A percentile compares a stretch with the other conserved stretches of the same genome.
Conservation (phyloP, 495 filamentous ascomycete species). For the Neurospora sp. region DNA sequence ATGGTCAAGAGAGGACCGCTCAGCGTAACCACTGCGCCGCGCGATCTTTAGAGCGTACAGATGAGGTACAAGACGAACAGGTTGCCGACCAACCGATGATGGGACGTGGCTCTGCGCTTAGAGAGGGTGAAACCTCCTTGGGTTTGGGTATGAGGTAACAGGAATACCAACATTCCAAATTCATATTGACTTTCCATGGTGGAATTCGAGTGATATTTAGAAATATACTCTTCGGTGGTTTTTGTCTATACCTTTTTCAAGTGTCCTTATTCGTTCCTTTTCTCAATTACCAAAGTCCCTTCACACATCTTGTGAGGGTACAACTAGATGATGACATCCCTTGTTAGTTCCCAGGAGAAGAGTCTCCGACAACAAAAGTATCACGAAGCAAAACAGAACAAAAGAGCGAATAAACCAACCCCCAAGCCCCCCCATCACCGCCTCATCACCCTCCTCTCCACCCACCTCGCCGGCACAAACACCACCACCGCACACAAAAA, state of each 20-base stretch:
- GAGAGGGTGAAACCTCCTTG: not conserved
- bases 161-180: not conserved
- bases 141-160: not conserved
- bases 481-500: constrained; percentile 34
- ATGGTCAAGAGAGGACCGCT: constrained; percentile 57
- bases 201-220: not conserved
- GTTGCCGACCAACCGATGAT: not conserved
- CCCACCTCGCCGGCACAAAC: constrained; percentile 23
- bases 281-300: not conserved
- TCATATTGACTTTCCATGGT: not conserved
- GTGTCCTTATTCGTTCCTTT: not conserved
- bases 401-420: not conserved
- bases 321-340: not conserved
- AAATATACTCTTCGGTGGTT: not conserved
- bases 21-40: constrained; percentile 14
- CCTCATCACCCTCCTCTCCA: constrained; percentile 10
- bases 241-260: not conserved
- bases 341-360: not conserved
- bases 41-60: not conserved
- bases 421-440: not conserved
- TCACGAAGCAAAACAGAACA: not conserved
- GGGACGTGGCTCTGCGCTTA: not conserved
- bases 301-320: not conserved
- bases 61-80: not conserved
- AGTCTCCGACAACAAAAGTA: not conserved